Base-by-base conservation (phyloP, 192 early-diverging fungal genomes). In the Chytriomyces sp. region DNA sequence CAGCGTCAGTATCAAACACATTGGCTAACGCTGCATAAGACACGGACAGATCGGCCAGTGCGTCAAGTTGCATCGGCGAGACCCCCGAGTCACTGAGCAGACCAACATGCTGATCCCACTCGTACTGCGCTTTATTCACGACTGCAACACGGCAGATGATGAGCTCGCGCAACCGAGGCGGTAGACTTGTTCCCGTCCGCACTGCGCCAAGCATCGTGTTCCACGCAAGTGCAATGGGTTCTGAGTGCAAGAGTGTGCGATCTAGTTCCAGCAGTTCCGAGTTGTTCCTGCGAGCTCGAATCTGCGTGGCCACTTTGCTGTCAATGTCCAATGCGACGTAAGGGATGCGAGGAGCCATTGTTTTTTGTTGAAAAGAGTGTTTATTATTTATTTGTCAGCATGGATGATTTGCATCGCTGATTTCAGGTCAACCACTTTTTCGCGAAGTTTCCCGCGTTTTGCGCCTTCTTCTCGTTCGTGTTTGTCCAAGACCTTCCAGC, bases 401-500 rank as follows among this genome's bases (percentile, higher is more conserved):
- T 35, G 0, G 35, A 35, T 35, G 35, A 35, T 35, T 1, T 4
- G 35, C 35, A 35, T 35, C 35, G 35, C 35, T 35, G 35, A 35
- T 35, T 35, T 68, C 67, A 80, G 23, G n/a, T 67, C 70, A 3
- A 83, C 82, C 5, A 86, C 67, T 81, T 98, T 97, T 71, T 96
- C 96, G 60, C 97, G 85, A 9, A 91, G 91, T 75, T 97, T 97
- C n/a, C 93, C 92, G 0, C 63, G 6, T 18, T 70, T 73, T 57
- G 43, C 71, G 6, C 97, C 97, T 8, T 67, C 67, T 50, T 86
- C 85, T 77, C 87, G 73, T 78, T 98, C 97, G 48, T 85, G 83
- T 16, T 77, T 85, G 68, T 97, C 96, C 44, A 98, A 86, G 61
- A 80, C 83, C 72, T 93, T 92, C 95, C 96, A 98, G 63, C 93